Evolutionary conservation across 208 protist genomes (phyloP), one percentile per base, ranked within the genome.

Genomic region (Angomonas ambiguus): DNA sequence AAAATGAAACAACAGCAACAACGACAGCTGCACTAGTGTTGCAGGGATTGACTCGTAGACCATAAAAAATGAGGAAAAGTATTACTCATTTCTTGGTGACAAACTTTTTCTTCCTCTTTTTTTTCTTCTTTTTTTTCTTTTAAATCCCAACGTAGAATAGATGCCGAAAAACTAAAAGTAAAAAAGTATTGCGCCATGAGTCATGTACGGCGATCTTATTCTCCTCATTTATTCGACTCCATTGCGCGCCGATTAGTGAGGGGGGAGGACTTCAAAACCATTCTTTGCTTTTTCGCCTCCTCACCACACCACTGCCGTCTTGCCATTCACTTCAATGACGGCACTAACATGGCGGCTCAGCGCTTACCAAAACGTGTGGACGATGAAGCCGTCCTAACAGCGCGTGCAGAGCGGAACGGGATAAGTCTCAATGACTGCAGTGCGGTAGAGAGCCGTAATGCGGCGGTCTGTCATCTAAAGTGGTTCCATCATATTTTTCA

Each of bases 361-460:
- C 58, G 34, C 0, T 22, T 31, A 24, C 34, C 58, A 11, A 4
- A 33, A 13, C 31, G 16, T 1, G 11, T n/a, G 1, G 58, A 27
- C 1, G 35, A 25, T 10, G 22, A 18, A 1, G 32, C 63, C 38
- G 38, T 13, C 16, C 51, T 58, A 5, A 56, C 13, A 2, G 56
- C 57, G 27, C 32, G 56, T 13, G 35, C 58, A 20, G 28, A n/a
- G 2, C 34, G 59, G 5, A 35, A 60, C 45, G 66, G 66, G 32
- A 51, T 71, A 3, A 4, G n/a, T n/a, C 65, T 70, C 3, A 42
- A 64, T 10, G 13, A 51, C 41, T 42, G 65, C 57, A 24, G 55
- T 24, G 28, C n/a, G 2, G 20, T 31, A 1, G 53, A 31, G 3
- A 22, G n/a, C 4, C 10, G 28, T 5, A 31, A 2, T 2, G 66